Percentiles rank a stretch among this genome's conserved stretches.
Conservation (phyloP, 352 stramenopile species). For the Aphanomyces stellatus region DNA sequence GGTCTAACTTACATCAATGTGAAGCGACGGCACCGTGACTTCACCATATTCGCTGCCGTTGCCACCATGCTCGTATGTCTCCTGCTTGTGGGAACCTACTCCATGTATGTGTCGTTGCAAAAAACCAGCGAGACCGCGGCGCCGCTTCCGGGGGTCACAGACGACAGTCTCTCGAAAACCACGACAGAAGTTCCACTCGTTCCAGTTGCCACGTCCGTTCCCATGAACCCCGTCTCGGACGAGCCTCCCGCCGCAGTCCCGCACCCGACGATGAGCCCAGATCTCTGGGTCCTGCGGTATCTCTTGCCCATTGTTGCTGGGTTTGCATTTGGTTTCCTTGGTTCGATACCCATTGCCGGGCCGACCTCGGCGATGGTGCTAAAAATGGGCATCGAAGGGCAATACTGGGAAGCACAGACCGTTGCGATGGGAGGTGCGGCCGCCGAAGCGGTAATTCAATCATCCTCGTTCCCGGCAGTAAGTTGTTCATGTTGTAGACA, state of each 20-base stretch:
- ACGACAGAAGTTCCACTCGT: neutral
- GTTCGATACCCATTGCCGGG: constrained; percentile 71
- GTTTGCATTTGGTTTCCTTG: constrained; percentile 80
- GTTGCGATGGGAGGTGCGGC: constrained; percentile 77
- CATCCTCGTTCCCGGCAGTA: neutral
- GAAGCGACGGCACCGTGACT: constrained; percentile 4
- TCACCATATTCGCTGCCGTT: neutral
- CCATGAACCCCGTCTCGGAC: neutral
- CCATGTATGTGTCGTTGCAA: constrained; percentile 1
- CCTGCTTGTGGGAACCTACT: constrained; percentile 7
- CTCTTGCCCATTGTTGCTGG: constrained; percentile 65
- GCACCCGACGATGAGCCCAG: neutral
- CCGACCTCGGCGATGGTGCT: constrained; percentile 84
- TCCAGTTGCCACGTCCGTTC: neutral
- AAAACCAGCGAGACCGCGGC: neutral
- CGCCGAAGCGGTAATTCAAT: constrained; percentile 55
- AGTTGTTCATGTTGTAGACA: constrained; percentile 33
- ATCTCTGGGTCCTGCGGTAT: constrained; percentile 33
- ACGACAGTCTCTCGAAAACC: neutral
- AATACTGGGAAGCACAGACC: constrained; percentile 67
- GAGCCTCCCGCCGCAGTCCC: neutral
- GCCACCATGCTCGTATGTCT: constrained; percentile 13
- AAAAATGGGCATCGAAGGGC: constrained; percentile 79
- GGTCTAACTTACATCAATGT: constrained; percentile 12
- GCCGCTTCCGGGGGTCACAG: neutral